These are phyloP conservation scores for Cardiospermum halicacabum DNA, from an alignment of 345 rosid species.

Conservation along the genomic window DNA sequence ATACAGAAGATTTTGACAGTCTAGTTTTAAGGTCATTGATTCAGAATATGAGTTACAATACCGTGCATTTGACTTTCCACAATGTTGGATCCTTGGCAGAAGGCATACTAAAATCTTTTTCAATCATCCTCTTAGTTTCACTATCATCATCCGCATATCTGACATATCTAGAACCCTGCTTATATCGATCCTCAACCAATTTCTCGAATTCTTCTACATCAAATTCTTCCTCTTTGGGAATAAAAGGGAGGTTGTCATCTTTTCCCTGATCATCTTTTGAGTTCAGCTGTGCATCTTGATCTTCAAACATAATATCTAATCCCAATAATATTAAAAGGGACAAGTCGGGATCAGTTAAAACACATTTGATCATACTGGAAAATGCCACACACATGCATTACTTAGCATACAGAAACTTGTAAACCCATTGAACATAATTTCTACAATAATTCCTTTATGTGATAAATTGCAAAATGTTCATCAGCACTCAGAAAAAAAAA, in stretches of 20 bases:
- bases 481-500: too few relatives aligned
- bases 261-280: slow-evolving; percentile 39
- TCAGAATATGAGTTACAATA: slow-evolving; percentile 23
- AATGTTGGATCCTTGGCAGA: slow-evolving; percentile 54
- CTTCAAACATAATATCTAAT: slow-evolving; percentile 50
- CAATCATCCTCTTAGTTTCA: slow-evolving; percentile 45
- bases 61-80: slow-evolving; percentile 96
- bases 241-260: slow-evolving; percentile 31
- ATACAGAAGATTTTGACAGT: not conserved
- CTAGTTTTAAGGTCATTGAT: not conserved
- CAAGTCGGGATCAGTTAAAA: not conserved
- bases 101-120: slow-evolving; percentile 46
- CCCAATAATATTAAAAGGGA: slow-evolving; percentile 12
- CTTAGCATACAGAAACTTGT: not conserved
- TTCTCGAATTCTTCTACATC: slow-evolving; percentile 76
- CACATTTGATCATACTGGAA: not conserved
- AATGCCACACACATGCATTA: slow-evolving; percentile 20
- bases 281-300: slow-evolving; percentile 32
- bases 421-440: not conserved
- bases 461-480: not conserved
- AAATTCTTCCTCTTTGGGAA: slow-evolving; percentile 78
- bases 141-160: slow-evolving; percentile 55
- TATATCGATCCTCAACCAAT: slow-evolving; percentile 83
- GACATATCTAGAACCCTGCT: slow-evolving; percentile 41
- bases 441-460: not conserved